Conservation (phyloP, 2,329 filamentous ascomycete genomes). For the Aureobasidium subglaciale region DNA sequence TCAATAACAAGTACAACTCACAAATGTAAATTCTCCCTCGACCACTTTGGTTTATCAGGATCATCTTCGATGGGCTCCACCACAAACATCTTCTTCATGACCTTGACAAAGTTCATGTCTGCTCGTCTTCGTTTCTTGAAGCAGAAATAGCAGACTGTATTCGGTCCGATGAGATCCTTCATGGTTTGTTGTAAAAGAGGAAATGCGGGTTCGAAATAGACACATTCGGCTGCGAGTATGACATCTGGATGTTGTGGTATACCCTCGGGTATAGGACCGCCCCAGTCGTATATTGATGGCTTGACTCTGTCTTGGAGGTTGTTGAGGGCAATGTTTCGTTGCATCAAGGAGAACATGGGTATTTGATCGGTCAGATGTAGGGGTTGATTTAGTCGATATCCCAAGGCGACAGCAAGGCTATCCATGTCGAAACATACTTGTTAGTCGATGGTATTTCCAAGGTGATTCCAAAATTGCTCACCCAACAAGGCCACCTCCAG, state of each 20-base stretch:
- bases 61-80: constrained; percentile 44
- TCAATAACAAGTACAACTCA: too few relatives aligned
- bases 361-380: constrained; percentile 80
- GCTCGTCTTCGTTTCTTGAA: constrained; percentile 86
- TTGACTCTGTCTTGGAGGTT: constrained; percentile 55
- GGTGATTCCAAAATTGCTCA: constrained; percentile 21
- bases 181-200: constrained; percentile 77
- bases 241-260: constrained; percentile 60
- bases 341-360: constrained; percentile 79
- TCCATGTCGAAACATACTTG: neutral
- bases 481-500: constrained; percentile 81
- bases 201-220: constrained; percentile 95
- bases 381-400: constrained; percentile 47
- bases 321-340: constrained; percentile 81
- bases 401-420: constrained; percentile 52
- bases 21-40: constrained; percentile 44
- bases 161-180: constrained; percentile 59
- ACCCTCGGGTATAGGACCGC: constrained; percentile 33
- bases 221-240: constrained; percentile 91
- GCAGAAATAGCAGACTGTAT: constrained; percentile 73
- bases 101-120: constrained; percentile 48
- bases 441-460: neutral
- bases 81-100: constrained; percentile 41
- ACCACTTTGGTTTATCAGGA: constrained; percentile 38
- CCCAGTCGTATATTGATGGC: constrained; percentile 75